Evolutionary conservation across 257 asterid genomes (phyloP).

Genomic region (Hygrophila difformis): DNA sequence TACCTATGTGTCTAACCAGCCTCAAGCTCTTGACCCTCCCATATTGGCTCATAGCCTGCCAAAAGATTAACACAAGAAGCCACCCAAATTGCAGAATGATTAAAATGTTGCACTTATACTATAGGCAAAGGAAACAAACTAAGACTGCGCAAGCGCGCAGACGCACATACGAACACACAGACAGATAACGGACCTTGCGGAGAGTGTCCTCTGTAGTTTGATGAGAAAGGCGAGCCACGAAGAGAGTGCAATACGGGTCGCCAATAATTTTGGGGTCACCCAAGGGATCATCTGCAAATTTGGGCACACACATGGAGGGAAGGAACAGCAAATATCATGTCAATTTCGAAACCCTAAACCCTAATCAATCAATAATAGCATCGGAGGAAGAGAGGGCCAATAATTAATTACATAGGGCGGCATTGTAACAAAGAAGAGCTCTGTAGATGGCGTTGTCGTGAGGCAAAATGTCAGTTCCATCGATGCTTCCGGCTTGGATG

Average conservation of each 20-base stretch:
- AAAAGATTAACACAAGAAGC: slow-evolving; percentile 7
- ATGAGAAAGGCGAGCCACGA: slow-evolving; percentile 80
- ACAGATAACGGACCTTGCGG: slow-evolving; percentile 41
- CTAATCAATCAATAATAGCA: not conserved
- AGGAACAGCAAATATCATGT: not conserved
- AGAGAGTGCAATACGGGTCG: slow-evolving; percentile 84
- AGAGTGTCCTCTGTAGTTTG: slow-evolving; percentile 75
- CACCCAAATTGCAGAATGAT: not conserved
- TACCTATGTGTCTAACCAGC: slow-evolving; percentile 84
- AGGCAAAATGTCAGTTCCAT: slow-evolving; percentile 80
- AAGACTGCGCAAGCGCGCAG: not conserved
- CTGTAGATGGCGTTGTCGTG: slow-evolving; percentile 84
- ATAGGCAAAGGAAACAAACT: not conserved
- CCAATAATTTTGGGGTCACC: slow-evolving; percentile 79
- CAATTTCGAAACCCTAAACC: slow-evolving; percentile 10
- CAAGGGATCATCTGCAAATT: slow-evolving; percentile 70
- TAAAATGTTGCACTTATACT: too few relatives aligned
- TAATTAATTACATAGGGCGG: slow-evolving; percentile 83
- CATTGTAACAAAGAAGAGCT: slow-evolving; percentile 85
- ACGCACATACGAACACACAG: not conserved
- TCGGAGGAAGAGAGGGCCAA: too few relatives aligned
- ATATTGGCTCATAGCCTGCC: slow-evolving; percentile 68
- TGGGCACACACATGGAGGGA: too few relatives aligned
- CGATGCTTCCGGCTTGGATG: slow-evolving; percentile 95
- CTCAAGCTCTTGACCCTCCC: slow-evolving; percentile 82